These are phyloP conservation scores for Ricinus communis DNA, from an alignment of 345 rosid species.

Conservation along the genomic window DNA sequence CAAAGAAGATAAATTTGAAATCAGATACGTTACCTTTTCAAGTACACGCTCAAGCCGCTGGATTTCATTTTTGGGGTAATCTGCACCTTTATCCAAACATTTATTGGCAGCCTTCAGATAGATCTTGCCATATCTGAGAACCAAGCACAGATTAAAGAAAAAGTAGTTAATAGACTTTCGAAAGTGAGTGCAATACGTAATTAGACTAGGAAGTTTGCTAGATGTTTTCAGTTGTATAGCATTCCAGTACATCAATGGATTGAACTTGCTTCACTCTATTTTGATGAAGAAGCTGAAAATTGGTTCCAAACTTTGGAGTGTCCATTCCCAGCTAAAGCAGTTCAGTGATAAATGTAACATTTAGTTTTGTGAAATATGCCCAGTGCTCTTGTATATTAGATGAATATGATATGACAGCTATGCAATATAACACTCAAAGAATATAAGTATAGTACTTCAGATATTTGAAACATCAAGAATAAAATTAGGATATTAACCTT, in stretches of 20 bases:
- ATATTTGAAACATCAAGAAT: no score
- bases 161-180: background rate
- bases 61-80: slow-evolving; percentile 69
- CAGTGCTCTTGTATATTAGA: background rate
- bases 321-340: no score
- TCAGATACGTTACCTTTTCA: slow-evolving; percentile 51
- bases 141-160: slow-evolving; percentile 1
- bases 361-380: background rate
- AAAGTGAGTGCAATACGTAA: no score
- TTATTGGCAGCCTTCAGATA: slow-evolving; percentile 74
- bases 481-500: slow-evolving; percentile 40
- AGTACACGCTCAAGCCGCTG: slow-evolving; percentile 80
- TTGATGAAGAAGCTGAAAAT: no score
- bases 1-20: background rate
- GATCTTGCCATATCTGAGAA: slow-evolving; percentile 68
- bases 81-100: slow-evolving; percentile 75
- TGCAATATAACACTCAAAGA: background rate
- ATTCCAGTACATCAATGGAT: no score
- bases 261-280: no score
- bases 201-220: no score
- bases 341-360: no score
- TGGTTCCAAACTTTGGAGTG: no score
- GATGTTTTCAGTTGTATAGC: no score
- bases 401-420: background rate
- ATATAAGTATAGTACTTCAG: background rate